These are phyloP conservation scores for Xylariales sp. DNA, from an alignment of 2,329 filamentous ascomycete species.

Conservation along the genomic window DNA sequence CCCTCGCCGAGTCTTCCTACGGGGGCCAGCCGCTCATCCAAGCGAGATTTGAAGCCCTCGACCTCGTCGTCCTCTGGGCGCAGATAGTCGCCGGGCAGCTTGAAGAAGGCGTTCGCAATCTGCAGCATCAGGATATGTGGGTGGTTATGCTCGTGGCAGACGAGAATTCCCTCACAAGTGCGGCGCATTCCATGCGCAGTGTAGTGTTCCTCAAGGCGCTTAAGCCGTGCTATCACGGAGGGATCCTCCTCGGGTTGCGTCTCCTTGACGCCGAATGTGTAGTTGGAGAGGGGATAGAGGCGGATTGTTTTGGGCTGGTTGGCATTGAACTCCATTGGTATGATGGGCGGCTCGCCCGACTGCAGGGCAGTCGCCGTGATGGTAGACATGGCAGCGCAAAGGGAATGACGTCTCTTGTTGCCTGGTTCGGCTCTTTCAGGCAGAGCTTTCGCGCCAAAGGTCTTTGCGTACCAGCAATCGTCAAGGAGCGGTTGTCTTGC, in stretches of 20 bases:
- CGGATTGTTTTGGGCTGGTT: conserved; percentile 88
- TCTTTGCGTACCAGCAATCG: too few relatives aligned
- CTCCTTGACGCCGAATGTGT: conserved; percentile 98
- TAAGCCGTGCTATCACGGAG: conserved; percentile 86
- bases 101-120: conserved; percentile 99
- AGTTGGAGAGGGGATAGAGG: conserved; percentile 93
- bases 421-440: too few relatives aligned
- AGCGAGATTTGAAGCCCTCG: conserved; percentile 85
- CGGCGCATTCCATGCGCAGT: conserved; percentile 89
- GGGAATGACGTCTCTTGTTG: too few relatives aligned
- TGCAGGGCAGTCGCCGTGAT: conserved; percentile 73
- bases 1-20: conserved; percentile 83
- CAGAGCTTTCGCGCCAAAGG: too few relatives aligned
- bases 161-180: conserved; percentile 93
- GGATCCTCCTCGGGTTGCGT: conserved; percentile 97
- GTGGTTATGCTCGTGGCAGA: conserved; percentile 99
- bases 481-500: too few relatives aligned
- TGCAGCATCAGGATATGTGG: conserved; percentile 98
- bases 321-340: conserved; percentile 79
- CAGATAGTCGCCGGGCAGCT: conserved; percentile 94
- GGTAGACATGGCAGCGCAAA: conserved; percentile 76
- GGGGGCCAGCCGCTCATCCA: conserved; percentile 91
- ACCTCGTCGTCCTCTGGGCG: conserved; percentile 86
- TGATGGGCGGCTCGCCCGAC: conserved; percentile 72
- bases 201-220: conserved; percentile 95